phyloP scores from a whole-genome alignment of 2,329 filamentous ascomycete genomes.

The Talaromyces sp. region DNA sequence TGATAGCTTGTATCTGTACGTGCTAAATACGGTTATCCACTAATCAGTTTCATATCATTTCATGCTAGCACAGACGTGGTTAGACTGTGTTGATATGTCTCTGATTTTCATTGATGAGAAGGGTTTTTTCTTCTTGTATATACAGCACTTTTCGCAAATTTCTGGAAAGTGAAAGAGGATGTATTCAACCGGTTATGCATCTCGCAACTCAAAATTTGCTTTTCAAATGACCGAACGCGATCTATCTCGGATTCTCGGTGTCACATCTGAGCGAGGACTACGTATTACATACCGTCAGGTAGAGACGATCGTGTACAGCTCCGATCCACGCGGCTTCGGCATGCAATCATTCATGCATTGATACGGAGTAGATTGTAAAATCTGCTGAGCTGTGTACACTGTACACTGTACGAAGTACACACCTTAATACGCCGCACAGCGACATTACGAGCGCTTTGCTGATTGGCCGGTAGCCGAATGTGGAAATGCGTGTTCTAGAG shows the following conservation, averaged over 20 bases:
- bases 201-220: background rate
- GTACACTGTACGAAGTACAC: too few relatives aligned
- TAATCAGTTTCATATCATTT: background rate
- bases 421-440: background rate
- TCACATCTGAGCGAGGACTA: background rate
- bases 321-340: conserved; percentile 11
- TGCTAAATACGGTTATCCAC: background rate
- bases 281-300: background rate
- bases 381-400: background rate
- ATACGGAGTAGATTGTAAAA: background rate
- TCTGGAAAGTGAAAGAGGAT: background rate
- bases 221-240: background rate
- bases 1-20: background rate
- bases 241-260: background rate
- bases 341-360: background rate
- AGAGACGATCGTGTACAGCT: background rate
- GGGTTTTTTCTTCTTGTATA: background rate
- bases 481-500: conserved; percentile 4
- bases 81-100: background rate
- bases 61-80: background rate
- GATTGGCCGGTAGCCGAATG: background rate
- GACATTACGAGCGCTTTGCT: background rate
- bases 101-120: background rate
- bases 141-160: background rate
- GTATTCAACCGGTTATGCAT: conserved; percentile 1